These are phyloP conservation scores for Nakazawaea wickerhamii DNA, from an alignment of 805 yeast genomes.

Conservation along the genomic window DNA sequence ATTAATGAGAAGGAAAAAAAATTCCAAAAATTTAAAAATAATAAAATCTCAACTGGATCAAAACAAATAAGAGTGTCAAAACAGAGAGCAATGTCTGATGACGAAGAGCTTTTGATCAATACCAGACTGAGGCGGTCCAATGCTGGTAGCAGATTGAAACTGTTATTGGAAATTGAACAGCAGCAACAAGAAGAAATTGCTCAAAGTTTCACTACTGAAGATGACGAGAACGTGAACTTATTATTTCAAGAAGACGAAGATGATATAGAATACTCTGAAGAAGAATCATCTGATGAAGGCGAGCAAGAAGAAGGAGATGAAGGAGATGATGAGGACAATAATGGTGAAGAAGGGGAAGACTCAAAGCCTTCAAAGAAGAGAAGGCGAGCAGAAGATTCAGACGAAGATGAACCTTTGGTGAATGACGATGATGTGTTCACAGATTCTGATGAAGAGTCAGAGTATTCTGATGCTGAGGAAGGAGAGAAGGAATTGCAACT, in stretches of 20 bases:
- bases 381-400: slow-evolving; percentile 21
- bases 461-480: slow-evolving; percentile 58
- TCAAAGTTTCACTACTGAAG: slow-evolving; percentile 38
- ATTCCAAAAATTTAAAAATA: background rate
- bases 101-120: slow-evolving; percentile 57
- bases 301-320: slow-evolving; percentile 26
- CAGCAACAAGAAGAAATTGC: slow-evolving; percentile 29
- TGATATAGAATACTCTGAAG: slow-evolving; percentile 40
- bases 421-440: slow-evolving; percentile 27
- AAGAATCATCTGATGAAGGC: slow-evolving; percentile 19
- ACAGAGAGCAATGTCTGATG: slow-evolving; percentile 17
- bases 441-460: slow-evolving; percentile 33
- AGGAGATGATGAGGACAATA: slow-evolving; percentile 25
- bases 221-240: slow-evolving; percentile 70
- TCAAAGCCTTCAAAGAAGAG: slow-evolving; percentile 21
- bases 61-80: background rate
- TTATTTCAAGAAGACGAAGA: slow-evolving; percentile 62
- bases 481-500: slow-evolving; percentile 61
- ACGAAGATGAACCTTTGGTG: slow-evolving; percentile 20
- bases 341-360: slow-evolving; percentile 17
- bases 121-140: slow-evolving; percentile 76
- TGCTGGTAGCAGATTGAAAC: slow-evolving; percentile 82
- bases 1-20: background rate
- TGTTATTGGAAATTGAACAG: slow-evolving; percentile 67
- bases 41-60: background rate